Base-by-base conservation (phyloP, 805 yeast species). In the Pichia heedii region DNA sequence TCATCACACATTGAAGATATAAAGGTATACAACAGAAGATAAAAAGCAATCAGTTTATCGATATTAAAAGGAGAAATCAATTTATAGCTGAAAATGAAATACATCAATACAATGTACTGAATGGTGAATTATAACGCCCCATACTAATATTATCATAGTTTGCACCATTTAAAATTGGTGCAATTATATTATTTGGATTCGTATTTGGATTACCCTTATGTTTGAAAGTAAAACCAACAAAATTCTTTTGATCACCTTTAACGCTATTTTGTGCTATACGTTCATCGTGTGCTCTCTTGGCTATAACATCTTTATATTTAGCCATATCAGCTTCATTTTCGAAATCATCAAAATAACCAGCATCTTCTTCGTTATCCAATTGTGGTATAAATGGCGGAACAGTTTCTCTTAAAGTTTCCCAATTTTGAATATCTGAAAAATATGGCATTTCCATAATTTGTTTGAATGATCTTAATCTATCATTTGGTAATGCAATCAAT, bases 281-380 rank as follows among this genome's bases (percentile, higher is more conserved):
- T 60, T 89, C 96, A 55, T 85, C 81, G 50, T 84, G 85, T 24
- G 76, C 85, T 55, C 87, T 87, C 66, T 95, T 84, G 50, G 90
- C 94, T 70, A 93, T 81, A 13, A 93, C 98, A 56, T 93, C 98
- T 56, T 93, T 90, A 67, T 93, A 93, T 62, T 93, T 89, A 49
- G 90, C 93, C 97, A 93, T 88, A 61, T 90, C 95, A 38, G 84
- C 88, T 61, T 90, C 97, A 62, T 88, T 93, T 46, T 86, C 86
- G 62, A 93, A 93, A 63, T 93, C 98, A 65, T 93, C 99, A 60
- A 93, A 93, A 66, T 93, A 93, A 1, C 99, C 99, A 0, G 97
- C 97, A 66, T 93, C 99, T 50, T 88, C 93, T 56, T 93, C 99
- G 48, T 88, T 85, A 59, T 93, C 97, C 50, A 93, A 71, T 55